These are phyloP conservation scores for Pholiota molesta DNA, from an alignment of 768 basidiomycete species.

Conservation along the genomic window DNA sequence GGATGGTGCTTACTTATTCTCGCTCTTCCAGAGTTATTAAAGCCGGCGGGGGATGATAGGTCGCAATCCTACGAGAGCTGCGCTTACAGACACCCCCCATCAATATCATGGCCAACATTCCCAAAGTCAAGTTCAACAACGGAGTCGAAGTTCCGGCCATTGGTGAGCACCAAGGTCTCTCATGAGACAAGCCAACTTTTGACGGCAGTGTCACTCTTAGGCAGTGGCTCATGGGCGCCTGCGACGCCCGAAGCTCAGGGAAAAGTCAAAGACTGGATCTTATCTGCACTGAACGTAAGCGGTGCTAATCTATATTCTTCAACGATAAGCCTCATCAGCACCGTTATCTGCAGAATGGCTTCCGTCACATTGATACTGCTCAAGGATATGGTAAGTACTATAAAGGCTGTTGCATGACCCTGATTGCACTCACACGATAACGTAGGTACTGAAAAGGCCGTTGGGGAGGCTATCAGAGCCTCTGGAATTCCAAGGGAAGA, in stretches of 20 bases:
- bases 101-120: too few species aligned
- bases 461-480: conserved; percentile 47
- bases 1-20: too few species aligned
- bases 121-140: too few species aligned
- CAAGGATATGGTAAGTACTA: conserved; percentile 31
- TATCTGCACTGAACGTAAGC: conserved; percentile 41
- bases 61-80: too few species aligned
- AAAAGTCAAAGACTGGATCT: conserved; percentile 39
- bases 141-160: too few species aligned
- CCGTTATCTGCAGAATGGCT: conserved; percentile 34
- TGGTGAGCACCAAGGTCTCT: too few species aligned
- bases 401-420: neutral
- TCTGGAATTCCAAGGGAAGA: conserved; percentile 52
- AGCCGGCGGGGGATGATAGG: too few species aligned
- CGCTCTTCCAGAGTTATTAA: too few species aligned
- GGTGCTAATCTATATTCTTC: neutral
- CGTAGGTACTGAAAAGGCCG: conserved; percentile 40
- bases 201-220: conserved; percentile 19
- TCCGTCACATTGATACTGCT: conserved; percentile 46
- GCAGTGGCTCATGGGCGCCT: conserved; percentile 44
- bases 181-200: too few species aligned
- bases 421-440: neutral
- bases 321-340: neutral
- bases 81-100: too few species aligned
- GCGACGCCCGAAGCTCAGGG: conserved; percentile 34